Evolutionary conservation across 1,284 basidiomycete genomes (phyloP).

Genomic region (Tausonia pullulans): DNA sequence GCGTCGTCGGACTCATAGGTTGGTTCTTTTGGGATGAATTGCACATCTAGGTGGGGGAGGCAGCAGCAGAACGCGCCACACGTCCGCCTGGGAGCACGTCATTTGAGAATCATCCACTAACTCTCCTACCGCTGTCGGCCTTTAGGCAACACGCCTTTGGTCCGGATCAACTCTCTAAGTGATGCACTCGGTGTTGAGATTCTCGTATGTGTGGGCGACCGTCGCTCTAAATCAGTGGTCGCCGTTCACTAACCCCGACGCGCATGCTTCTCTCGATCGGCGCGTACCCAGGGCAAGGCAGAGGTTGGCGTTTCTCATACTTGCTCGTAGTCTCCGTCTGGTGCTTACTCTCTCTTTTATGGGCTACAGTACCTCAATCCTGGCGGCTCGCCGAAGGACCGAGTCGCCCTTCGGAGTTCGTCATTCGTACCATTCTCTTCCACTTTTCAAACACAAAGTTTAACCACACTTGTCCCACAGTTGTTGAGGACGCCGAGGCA

Average conservation of each 20-base stretch:
- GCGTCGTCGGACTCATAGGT: constrained; percentile 76
- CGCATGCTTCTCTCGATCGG: not conserved
- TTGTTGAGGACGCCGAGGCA: constrained; percentile 86
- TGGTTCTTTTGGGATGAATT: constrained; percentile 19
- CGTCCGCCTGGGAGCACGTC: too few species aligned
- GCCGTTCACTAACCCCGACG: not conserved
- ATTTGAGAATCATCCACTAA: not conserved
- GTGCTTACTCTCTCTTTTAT: constrained; percentile 1
- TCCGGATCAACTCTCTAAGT: constrained; percentile 83
- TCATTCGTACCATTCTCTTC: constrained; percentile 6
- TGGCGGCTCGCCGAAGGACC: constrained; percentile 94
- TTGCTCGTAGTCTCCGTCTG: not conserved
- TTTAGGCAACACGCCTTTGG: constrained; percentile 82
- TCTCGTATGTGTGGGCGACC: constrained; percentile 37
- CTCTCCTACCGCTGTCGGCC: not conserved
- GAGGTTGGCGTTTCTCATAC: constrained; percentile 44
- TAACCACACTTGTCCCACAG: constrained; percentile 35
- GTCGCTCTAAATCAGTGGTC: not conserved
- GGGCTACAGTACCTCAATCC: constrained; percentile 73
- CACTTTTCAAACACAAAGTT: not conserved
- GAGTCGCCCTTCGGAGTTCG: constrained; percentile 80
- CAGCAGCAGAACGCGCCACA: too few species aligned
- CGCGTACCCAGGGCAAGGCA: constrained; percentile 57
- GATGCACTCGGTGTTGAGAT: constrained; percentile 87
- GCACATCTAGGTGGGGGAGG: too few species aligned